These are phyloP conservation scores for Hericium erinaceus DNA, from an alignment of 768 basidiomycete genomes.

Conservation along the genomic window DNA sequence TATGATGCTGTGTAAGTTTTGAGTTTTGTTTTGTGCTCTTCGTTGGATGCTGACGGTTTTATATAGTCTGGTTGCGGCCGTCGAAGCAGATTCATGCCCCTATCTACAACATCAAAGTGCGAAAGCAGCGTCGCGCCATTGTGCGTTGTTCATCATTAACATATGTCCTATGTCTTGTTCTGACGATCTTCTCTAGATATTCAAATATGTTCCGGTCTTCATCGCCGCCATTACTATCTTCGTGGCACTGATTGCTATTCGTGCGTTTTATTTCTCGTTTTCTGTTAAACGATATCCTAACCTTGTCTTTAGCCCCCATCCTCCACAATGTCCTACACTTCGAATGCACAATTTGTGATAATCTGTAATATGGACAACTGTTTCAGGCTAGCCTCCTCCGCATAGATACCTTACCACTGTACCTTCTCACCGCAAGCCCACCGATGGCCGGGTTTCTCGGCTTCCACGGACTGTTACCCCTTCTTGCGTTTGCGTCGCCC, in stretches of 20 bases:
- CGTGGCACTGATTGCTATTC: slow-evolving; percentile 66
- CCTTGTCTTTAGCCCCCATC: neutral
- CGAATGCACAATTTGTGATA: neutral
- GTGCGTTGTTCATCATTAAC: slow-evolving; percentile 32
- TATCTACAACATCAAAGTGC: slow-evolving; percentile 83
- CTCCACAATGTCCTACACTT: neutral
- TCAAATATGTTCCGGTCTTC: slow-evolving; percentile 80
- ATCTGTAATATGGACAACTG: slow-evolving; percentile 3
- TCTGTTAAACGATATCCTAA: neutral
- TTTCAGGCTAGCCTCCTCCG: neutral
- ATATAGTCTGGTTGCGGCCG: slow-evolving; percentile 85
- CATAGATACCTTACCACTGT: slow-evolving; percentile 2
- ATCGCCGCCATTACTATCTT: slow-evolving; percentile 59
- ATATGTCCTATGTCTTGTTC: neutral
- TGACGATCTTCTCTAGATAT: slow-evolving; percentile 38
- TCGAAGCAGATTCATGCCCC: slow-evolving; percentile 92
- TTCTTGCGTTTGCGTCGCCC: neutral
- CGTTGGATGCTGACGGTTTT: slow-evolving; percentile 14
- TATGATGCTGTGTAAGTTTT: slow-evolving; percentile 80
- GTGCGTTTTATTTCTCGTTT: slow-evolving; percentile 35
- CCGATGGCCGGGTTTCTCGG: neutral
- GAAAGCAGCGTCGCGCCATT: slow-evolving; percentile 82
- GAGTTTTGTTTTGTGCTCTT: neutral
- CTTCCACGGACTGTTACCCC: neutral
- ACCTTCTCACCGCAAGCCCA: neutral